Evolutionary conservation across 2,329 filamentous ascomycete genomes (phyloP).

Genomic region (Colletotrichum sp.): DNA sequence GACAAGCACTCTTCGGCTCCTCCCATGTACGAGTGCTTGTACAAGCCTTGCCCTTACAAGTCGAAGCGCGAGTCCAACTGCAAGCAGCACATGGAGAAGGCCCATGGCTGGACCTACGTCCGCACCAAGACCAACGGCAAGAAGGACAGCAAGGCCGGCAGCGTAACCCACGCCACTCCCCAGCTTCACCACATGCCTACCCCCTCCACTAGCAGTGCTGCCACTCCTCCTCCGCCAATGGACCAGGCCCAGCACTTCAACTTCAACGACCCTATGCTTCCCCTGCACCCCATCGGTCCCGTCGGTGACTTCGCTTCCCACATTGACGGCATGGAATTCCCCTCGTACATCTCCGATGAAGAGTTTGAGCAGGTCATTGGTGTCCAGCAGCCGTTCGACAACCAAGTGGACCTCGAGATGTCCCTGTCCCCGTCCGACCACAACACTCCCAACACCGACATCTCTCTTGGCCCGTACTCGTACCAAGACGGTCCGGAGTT

Average conservation of each 20-base stretch:
- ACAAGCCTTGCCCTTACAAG: slow-evolving; percentile 85
- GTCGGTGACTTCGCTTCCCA: slow-evolving; percentile 24
- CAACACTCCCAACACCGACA: slow-evolving; percentile 51
- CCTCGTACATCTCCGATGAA: slow-evolving; percentile 50
- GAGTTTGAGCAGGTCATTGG: slow-evolving; percentile 46
- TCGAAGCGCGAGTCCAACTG: slow-evolving; percentile 97
- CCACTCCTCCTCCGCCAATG: slow-evolving; percentile 58
- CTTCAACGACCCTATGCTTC: slow-evolving; percentile 16
- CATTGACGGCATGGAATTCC: slow-evolving; percentile 48
- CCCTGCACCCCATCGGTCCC: slow-evolving; percentile 21
- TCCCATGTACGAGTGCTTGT: slow-evolving; percentile 83
- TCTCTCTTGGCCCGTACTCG: slow-evolving; percentile 46
- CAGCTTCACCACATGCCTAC: slow-evolving; percentile 66
- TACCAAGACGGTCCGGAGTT: slow-evolving; percentile 69
- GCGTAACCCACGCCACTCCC: slow-evolving; percentile 59
- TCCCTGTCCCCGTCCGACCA: slow-evolving; percentile 55
- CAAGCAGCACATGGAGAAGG: slow-evolving; percentile 99
- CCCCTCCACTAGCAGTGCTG: slow-evolving; percentile 62
- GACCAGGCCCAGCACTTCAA: slow-evolving; percentile 42
- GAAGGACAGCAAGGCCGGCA: slow-evolving; percentile 53
- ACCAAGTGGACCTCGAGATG: slow-evolving; percentile 44
- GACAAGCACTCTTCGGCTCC: slow-evolving; percentile 90
- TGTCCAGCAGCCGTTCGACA: slow-evolving; percentile 29
- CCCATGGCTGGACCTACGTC: slow-evolving; percentile 88
- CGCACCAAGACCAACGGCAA: slow-evolving; percentile 92